These are phyloP conservation scores for Aspergillus sp. DNA, from an alignment of 2,329 filamentous ascomycete species.

Conservation along the genomic window DNA sequence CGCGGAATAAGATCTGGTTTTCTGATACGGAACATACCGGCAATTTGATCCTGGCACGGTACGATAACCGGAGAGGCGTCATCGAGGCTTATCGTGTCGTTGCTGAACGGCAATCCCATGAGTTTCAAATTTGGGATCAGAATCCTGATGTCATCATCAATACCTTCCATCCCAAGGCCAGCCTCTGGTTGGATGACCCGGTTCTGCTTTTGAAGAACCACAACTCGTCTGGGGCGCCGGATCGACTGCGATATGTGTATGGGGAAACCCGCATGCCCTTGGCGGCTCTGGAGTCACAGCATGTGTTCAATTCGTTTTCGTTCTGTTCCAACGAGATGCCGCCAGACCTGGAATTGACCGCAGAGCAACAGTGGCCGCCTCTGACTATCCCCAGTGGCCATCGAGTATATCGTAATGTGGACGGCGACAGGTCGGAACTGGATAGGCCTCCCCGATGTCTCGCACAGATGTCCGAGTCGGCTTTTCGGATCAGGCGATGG, in stretches of 20 bases:
- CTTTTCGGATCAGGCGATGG: constrained; percentile 74
- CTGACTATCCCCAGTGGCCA: constrained; percentile 60
- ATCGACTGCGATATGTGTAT: constrained; percentile 17
- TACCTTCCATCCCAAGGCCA: constrained; percentile 65
- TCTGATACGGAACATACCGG: constrained; percentile 69
- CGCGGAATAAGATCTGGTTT: constrained; percentile 80
- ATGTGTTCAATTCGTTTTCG: constrained; percentile 63
- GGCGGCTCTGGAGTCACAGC: constrained; percentile 41
- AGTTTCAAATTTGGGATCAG: constrained; percentile 60
- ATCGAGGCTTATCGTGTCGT: constrained; percentile 79
- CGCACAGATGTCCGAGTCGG: constrained; percentile 60
- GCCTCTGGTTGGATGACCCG: constrained; percentile 70
- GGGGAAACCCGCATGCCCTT: constrained; percentile 53
- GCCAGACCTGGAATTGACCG: constrained; percentile 27
- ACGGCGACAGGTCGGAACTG: constrained; percentile 37
- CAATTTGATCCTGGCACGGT: constrained; percentile 70
- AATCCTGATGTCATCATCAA: constrained; percentile 65
- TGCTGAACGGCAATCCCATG: constrained; percentile 55
- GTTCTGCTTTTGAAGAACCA: constrained; percentile 54
- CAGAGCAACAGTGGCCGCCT: constrained; percentile 70
- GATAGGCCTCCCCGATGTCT: constrained; percentile 49
- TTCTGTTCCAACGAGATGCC: constrained; percentile 52
- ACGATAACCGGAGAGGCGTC: constrained; percentile 65
- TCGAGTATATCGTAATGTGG: constrained; percentile 51
- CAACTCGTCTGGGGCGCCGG: constrained; percentile 5